Evolutionary conservation across 768 basidiomycete genomes (phyloP).

Genomic region (Psilocybe tampanensis): DNA sequence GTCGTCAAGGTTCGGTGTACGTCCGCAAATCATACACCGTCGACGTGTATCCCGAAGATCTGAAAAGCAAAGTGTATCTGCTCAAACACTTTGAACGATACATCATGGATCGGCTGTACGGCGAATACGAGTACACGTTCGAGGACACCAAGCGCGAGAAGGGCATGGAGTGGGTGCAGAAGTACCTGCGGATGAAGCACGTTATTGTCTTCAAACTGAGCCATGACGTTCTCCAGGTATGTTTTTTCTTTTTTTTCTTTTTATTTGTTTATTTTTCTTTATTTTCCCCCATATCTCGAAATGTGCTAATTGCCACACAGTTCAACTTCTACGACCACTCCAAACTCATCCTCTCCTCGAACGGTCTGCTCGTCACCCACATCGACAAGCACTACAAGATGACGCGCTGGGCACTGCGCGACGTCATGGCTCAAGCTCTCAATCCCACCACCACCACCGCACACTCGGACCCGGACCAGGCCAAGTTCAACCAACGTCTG

Average conservation of each 20-base stretch:
- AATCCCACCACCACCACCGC: constrained; percentile 27
- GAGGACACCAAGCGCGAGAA: constrained; percentile 64
- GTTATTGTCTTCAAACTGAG: constrained; percentile 97
- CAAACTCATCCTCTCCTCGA: constrained; percentile 86
- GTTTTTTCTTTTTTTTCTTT: constrained; percentile 18
- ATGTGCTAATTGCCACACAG: constrained; percentile 40
- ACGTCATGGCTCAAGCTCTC: constrained; percentile 63
- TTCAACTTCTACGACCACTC: constrained; percentile 99
- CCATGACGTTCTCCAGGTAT: constrained; percentile 92
- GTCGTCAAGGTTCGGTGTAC: constrained; percentile 65
- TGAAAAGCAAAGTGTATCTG: constrained; percentile 90
- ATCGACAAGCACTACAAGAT: constrained; percentile 89
- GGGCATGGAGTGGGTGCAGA: constrained; percentile 96
- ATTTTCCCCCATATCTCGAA: neutral
- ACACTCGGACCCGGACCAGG: constrained; percentile 11
- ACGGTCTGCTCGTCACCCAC: constrained; percentile 80
- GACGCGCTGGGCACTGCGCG: constrained; percentile 70
- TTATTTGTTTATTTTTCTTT: neutral
- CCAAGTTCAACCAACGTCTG: constrained; percentile 63
- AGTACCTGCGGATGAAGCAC: constrained; percentile 95
- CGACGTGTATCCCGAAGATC: constrained; percentile 72
- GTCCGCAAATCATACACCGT: constrained; percentile 74
- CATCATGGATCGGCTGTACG: constrained; percentile 88
- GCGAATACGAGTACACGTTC: constrained; percentile 84
- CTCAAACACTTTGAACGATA: constrained; percentile 94